Evolutionary conservation across 192 early-diverging fungal species (phyloP), one percentile per base, ranked within the genome.

Genomic region (Backusella tuberculispora): DNA sequence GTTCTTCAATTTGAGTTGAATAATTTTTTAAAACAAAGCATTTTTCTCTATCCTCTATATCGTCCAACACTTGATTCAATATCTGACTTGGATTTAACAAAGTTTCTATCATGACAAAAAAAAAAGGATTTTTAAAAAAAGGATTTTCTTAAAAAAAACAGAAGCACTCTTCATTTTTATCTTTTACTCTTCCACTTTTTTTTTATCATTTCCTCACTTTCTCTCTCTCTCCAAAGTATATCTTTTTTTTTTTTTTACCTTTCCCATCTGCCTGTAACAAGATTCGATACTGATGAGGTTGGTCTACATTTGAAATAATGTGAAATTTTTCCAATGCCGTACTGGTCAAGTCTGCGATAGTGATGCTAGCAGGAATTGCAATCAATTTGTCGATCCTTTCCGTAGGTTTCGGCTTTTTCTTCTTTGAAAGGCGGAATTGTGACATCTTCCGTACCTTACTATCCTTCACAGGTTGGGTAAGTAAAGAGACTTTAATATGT

Each of bases 251-350:
- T 17, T 34, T 40, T 66, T 69, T 69, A 69, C 68, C 68, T 69
- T 46, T 69, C 17, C 68, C 68, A 24, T 69, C 44, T 10, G 68
- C 10, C 9, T 47, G 38, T 29, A 69, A 46, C 5, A 69, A 13
- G 19, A 69, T 21, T 37, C 45, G n/a, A 45, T 69, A 69, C 19
- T 75, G 66, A 68, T 77, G 80, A 14, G 81, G 79, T 69, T 87
- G 78, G 14, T 85, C 81, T 6, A 81, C 72, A 29, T 80, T 83
- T 38, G 75, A 53, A 34, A 73, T 68, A 37, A 88, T 81, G 29
- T 78, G 80, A 40, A 88, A 81, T 43, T 79, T 85, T 17, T 86
- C 84, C 9, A 86, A 64, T 0, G 82, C 73, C 71, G 78, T 78
- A 45, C 72, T 71, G 21, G 84, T 82, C 21, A 85, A 77, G 29